These are phyloP conservation scores for Alnus rubra DNA, from an alignment of 306 rosid species.

Conservation along the genomic window DNA sequence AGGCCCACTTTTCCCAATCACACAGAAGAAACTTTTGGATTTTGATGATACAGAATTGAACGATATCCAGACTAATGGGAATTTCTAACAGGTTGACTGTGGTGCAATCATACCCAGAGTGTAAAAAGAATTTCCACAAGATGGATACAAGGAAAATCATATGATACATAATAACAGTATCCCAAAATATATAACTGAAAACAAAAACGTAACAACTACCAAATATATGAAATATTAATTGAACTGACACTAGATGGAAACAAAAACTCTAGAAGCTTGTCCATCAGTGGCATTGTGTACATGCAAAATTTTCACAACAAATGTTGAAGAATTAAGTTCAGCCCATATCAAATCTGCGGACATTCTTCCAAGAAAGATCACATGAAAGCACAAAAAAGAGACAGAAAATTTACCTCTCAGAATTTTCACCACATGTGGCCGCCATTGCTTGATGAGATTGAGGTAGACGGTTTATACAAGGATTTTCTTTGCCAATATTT, in stretches of 20 bases:
- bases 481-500: not conserved
- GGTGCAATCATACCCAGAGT: not conserved
- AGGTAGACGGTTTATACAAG: not conserved
- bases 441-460: conserved; percentile 39
- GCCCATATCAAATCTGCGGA: conserved; percentile 11
- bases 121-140: not conserved
- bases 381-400: not conserved
- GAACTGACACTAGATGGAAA: conserved; percentile 3
- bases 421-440: conserved; percentile 37
- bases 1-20: not conserved
- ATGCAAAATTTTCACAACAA: not conserved
- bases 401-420: conserved; percentile 39
- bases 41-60: not conserved
- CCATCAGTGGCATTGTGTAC: not conserved
- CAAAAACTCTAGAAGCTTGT: not conserved
- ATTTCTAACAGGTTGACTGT: not conserved
- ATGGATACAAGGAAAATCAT: not conserved
- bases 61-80: not conserved
- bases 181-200: not conserved
- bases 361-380: not conserved
- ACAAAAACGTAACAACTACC: not conserved
- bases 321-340: not conserved
- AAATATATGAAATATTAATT: not conserved
- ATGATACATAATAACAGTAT: not conserved
- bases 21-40: not conserved